Conservation (phyloP, 352 stramenopile species). For the Phytophthora europaea region DNA sequence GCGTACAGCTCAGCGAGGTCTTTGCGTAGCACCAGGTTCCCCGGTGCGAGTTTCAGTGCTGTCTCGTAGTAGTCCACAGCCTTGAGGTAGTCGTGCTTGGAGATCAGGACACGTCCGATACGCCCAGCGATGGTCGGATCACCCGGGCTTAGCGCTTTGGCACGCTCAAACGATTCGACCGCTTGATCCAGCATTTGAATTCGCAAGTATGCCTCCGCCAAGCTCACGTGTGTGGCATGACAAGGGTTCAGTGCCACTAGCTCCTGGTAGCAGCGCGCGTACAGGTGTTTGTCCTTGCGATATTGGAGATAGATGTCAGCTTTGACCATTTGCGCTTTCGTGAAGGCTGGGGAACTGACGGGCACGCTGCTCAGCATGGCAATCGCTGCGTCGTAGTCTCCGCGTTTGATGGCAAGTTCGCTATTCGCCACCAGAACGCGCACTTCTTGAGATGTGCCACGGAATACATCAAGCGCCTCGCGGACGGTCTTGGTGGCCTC, state of each 20-base stretch:
- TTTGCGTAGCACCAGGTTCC: conserved; percentile 85
- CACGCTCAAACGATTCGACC: conserved; percentile 80
- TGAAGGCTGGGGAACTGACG: conserved; percentile 79
- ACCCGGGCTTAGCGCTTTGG: conserved; percentile 62
- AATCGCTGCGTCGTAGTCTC: conserved; percentile 92
- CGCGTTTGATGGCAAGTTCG: conserved; percentile 91
- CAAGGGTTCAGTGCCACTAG: conserved; percentile 86
- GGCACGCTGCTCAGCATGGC: conserved; percentile 91
- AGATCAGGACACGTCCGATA: conserved; percentile 92
- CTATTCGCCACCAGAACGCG: conserved; percentile 92
- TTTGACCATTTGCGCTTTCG: conserved; percentile 93
- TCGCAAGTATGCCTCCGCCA: conserved; percentile 93
- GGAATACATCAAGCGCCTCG: conserved; percentile 79
- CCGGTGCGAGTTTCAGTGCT: conserved; percentile 81
- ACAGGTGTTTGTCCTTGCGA: conserved; percentile 92
- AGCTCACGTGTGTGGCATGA: conserved; percentile 78
- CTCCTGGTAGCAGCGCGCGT: conserved; percentile 91
- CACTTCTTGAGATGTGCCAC: conserved; percentile 89
- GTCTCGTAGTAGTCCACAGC: conserved; percentile 96
- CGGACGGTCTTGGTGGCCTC: conserved; percentile 75
- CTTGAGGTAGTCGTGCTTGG: conserved; percentile 95
- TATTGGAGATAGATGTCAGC: conserved; percentile 95
- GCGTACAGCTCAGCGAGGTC: conserved; percentile 93
- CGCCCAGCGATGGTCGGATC: conserved; percentile 84
- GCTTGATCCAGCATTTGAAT: conserved; percentile 94